phyloP scores from a whole-genome alignment of 345 rosid genomes.

The Eucalyptus cloeziana region DNA sequence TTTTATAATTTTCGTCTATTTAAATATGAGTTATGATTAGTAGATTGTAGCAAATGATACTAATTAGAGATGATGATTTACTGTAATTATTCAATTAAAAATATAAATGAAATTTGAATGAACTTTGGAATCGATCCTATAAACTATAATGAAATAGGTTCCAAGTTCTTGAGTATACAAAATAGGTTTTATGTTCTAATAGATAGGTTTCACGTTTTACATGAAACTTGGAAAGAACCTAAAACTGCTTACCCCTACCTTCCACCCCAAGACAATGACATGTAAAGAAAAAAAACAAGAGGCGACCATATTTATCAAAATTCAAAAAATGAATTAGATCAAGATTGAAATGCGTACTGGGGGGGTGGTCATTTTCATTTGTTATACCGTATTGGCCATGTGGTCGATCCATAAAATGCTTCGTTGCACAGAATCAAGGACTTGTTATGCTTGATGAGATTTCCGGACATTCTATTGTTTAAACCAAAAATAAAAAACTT shows the following conservation, averaged over 20 bases:
- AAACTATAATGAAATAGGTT: fast-evolving
- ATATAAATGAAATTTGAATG: fast-evolving
- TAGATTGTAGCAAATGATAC: fast-evolving
- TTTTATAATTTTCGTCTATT: too few relatives aligned
- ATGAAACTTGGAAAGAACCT: too few relatives aligned
- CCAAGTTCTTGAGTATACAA: too few relatives aligned
- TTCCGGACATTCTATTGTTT: background rate
- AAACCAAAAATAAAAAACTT: background rate
- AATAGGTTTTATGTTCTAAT: fast-evolving
- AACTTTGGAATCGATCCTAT: fast-evolving
- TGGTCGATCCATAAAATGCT: background rate
- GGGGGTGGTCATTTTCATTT: background rate
- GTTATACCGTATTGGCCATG: background rate
- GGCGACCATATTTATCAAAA: background rate
- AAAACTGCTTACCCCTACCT: fast-evolving
- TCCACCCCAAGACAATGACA: background rate
- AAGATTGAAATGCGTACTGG: background rate
- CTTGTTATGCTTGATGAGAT: background rate
- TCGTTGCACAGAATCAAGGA: background rate
- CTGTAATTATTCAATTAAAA: too few relatives aligned
- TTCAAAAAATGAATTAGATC: background rate
- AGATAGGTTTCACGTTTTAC: fast-evolving
- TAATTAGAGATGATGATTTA: too few relatives aligned
- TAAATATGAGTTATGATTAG: too few relatives aligned
- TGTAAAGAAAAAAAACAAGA: fast-evolving